phyloP scores from a whole-genome alignment of 2,329 filamentous ascomycete species.

The Fusarium coffeatum region DNA sequence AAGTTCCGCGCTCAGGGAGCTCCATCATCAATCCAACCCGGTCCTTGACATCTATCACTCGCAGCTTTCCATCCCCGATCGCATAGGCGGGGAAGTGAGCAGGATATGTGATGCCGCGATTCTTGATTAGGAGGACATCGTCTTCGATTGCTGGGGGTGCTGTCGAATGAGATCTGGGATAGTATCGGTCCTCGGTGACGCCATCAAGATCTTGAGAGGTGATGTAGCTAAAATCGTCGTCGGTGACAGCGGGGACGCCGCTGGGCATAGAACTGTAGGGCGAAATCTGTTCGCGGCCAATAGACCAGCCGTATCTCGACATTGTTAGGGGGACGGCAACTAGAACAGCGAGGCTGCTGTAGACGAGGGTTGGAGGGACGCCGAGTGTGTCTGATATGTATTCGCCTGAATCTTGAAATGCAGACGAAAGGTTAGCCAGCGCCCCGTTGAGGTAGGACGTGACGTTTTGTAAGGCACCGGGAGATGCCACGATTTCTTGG shows the following conservation, averaged over 20 bases:
- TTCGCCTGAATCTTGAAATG: slow-evolving; percentile 61
- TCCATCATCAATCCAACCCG: slow-evolving; percentile 76
- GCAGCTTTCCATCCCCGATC: slow-evolving; percentile 79
- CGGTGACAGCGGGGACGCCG: slow-evolving; percentile 72
- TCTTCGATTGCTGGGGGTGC: slow-evolving; percentile 63
- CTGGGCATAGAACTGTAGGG: slow-evolving; percentile 63
- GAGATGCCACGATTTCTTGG: slow-evolving; percentile 68
- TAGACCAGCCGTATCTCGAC: slow-evolving; percentile 66
- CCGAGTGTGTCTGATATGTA: slow-evolving; percentile 65
- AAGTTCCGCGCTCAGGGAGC: slow-evolving; percentile 63
- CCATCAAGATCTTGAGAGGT: slow-evolving; percentile 77
- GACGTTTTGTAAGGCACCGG: slow-evolving; percentile 72
- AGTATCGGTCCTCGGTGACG: slow-evolving; percentile 55
- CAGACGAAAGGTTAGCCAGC: slow-evolving; percentile 60
- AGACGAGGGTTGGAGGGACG: slow-evolving; percentile 61
- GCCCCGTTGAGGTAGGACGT: slow-evolving; percentile 68
- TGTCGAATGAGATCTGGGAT: slow-evolving; percentile 53
- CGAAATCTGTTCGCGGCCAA: slow-evolving; percentile 60
- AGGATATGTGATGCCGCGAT: slow-evolving; percentile 73
- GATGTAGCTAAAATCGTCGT: slow-evolving; percentile 85
- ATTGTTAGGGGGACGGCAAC: slow-evolving; percentile 64
- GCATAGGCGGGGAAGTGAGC: slow-evolving; percentile 80
- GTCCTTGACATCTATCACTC: slow-evolving; percentile 72
- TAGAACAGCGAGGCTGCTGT: slow-evolving; percentile 63
- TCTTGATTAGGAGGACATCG: slow-evolving; percentile 77